phyloP scores from a whole-genome alignment of 1,284 basidiomycete species.

The Puccinia coronata region DNA sequence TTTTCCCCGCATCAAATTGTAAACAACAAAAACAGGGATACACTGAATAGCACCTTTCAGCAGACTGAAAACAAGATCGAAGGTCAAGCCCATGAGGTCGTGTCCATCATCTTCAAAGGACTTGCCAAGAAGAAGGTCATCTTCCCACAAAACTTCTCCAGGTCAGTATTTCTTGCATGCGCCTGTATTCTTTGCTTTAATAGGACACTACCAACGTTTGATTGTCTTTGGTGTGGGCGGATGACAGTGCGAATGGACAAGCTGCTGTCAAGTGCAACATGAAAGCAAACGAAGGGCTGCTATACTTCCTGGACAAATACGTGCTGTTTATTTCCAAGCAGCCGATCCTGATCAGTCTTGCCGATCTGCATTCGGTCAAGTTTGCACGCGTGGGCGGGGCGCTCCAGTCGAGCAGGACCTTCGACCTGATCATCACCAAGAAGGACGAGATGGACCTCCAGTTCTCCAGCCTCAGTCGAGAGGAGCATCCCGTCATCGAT shows the following conservation, averaged over 20 bases:
- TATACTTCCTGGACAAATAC: constrained; percentile 97
- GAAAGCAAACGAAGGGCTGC: constrained; percentile 93
- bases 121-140: constrained; percentile 88
- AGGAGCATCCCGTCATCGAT: constrained; percentile 86
- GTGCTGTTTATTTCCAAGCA: constrained; percentile 98
- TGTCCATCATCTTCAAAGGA: constrained; percentile 90
- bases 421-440: constrained; percentile 87
- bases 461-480: constrained; percentile 92
- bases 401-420: constrained; percentile 84
- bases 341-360: constrained; percentile 85
- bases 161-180: constrained; percentile 65
- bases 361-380: constrained; percentile 84
- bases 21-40: constrained; percentile 10
- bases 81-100: constrained; percentile 67
- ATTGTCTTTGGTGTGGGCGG: too few species aligned
- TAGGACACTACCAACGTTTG: too few species aligned
- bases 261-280: constrained; percentile 85
- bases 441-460: constrained; percentile 71
- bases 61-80: constrained; percentile 43
- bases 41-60: constrained; percentile 29
- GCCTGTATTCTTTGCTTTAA: too few species aligned
- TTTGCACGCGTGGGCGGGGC: constrained; percentile 95
- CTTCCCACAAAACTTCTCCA: constrained; percentile 76
- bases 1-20: neutral
- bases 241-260: constrained; percentile 62